These are phyloP conservation scores for Rossbeevera mucosa DNA, from an alignment of 768 basidiomycete genomes.

Conservation along the genomic window DNA sequence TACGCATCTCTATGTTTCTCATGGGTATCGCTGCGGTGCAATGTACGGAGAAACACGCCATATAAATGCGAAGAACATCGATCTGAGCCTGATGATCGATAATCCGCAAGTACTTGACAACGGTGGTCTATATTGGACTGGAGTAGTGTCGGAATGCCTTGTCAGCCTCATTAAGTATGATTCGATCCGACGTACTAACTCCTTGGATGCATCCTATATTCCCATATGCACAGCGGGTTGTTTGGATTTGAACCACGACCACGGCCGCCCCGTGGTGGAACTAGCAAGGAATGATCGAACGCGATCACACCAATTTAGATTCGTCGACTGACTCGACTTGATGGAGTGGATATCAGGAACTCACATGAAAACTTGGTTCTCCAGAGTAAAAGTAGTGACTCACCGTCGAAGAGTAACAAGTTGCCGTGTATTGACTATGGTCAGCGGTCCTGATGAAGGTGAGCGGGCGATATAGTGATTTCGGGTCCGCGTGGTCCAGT, in stretches of 20 bases:
- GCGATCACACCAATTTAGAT: neutral
- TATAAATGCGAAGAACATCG: neutral
- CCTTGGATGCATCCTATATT: neutral
- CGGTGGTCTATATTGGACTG: neutral
- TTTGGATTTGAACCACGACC: neutral
- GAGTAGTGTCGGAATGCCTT: neutral
- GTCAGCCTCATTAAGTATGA: neutral
- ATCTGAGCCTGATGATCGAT: neutral
- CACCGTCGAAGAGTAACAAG: neutral
- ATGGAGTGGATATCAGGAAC: neutral
- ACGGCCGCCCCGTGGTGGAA: neutral
- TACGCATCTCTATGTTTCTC: neutral
- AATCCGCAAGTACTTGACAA: neutral
- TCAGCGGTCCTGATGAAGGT: neutral
- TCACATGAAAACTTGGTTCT: neutral
- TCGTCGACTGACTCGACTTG: neutral
- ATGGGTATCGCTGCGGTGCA: neutral
- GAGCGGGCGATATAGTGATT: neutral
- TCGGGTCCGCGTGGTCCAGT: slow-evolving; percentile 15
- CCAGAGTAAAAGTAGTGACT: neutral
- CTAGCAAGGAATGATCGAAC: neutral
- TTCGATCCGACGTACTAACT: neutral
- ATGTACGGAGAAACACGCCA: neutral
- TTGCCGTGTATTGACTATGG: neutral
- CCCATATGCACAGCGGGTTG: no score